A percentile compares a stretch with the other conserved stretches of the same genome.
Conservation (phyloP, 2,329 filamentous ascomycete genomes). For the Chaetomium sp. region DNA sequence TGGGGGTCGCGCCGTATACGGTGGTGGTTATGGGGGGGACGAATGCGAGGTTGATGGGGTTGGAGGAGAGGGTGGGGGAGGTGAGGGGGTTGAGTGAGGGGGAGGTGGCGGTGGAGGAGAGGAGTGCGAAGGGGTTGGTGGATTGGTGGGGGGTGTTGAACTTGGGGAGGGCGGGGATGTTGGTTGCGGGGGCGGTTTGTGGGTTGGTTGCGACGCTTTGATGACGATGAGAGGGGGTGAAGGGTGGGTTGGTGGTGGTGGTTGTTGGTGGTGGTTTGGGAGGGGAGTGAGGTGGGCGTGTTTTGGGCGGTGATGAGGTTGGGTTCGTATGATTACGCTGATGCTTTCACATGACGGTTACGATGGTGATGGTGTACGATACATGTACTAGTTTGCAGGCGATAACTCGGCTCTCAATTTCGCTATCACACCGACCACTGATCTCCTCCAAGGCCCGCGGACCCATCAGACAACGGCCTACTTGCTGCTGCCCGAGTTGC, state of each 20-base stretch:
- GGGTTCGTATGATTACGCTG: neutral
- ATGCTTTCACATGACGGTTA: neutral
- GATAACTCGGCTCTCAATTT: constrained; percentile 8
- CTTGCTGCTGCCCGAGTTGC: constrained; percentile 20
- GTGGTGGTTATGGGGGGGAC: constrained; percentile 48
- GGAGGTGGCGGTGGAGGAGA: constrained; percentile 41
- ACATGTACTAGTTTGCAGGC: neutral
- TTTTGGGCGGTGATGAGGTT: neutral
- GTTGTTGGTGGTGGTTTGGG: neutral
- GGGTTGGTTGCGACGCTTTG: constrained; percentile 38
- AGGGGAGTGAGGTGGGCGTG: neutral
- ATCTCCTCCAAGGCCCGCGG: too few relatives aligned
- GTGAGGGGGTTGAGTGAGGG: constrained; percentile 41
- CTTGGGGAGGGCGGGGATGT: constrained; percentile 40
- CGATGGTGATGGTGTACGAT: constrained; percentile 5
- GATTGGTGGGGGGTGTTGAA: constrained; percentile 60
- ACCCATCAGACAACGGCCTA: neutral
- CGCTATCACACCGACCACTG: neutral
- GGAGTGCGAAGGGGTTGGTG: constrained; percentile 51
- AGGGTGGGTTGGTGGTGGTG: neutral
- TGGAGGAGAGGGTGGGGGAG: constrained; percentile 41
- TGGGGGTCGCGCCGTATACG: constrained; percentile 56
- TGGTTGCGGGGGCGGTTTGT: constrained; percentile 33
- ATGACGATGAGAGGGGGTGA: constrained; percentile 1
- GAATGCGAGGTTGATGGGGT: constrained; percentile 52